Conservation (phyloP, 2,329 filamentous ascomycete species). For the Biscogniauxia sp. region DNA sequence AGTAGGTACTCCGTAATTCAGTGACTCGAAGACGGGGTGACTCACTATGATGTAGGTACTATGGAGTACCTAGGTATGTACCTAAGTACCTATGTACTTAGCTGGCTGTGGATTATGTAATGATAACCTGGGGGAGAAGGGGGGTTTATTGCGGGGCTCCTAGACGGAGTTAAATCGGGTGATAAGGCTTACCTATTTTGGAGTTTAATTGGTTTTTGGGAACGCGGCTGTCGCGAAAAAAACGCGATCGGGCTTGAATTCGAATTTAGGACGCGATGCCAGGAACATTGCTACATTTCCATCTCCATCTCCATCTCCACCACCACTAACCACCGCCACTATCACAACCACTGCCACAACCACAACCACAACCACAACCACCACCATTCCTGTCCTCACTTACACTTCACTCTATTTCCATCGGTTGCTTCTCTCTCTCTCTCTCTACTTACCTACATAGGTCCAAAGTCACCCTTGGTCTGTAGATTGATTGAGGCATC, state of each 20-base stretch:
- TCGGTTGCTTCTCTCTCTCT: too few species aligned
- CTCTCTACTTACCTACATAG: neutral
- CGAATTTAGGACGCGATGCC: neutral
- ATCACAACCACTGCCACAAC: neutral
- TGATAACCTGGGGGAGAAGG: neutral
- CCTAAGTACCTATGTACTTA: too few species aligned
- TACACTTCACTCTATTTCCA: too few species aligned
- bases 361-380: neutral
- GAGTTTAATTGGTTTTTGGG: neutral
- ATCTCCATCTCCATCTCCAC: too few species aligned
- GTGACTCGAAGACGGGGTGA: neutral
- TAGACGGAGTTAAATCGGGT: neutral
- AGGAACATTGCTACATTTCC: too few species aligned
- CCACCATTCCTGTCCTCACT: too few species aligned
- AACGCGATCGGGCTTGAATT: neutral
- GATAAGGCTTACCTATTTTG: neutral
- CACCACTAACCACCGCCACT: neutral
- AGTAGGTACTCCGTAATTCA: neutral
- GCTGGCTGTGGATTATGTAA: neutral
- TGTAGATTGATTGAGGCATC: conserved; percentile 22
- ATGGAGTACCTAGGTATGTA: too few species aligned
- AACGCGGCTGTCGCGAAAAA: neutral
- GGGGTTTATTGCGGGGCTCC: neutral
- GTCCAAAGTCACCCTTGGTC: neutral
- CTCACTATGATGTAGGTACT: neutral